Percentiles rank a stretch among this genome's conserved stretches.
Evolutionary conservation across 2,329 filamentous ascomycete species (phyloP).

Genomic region (Clarireedia paspali): DNA sequence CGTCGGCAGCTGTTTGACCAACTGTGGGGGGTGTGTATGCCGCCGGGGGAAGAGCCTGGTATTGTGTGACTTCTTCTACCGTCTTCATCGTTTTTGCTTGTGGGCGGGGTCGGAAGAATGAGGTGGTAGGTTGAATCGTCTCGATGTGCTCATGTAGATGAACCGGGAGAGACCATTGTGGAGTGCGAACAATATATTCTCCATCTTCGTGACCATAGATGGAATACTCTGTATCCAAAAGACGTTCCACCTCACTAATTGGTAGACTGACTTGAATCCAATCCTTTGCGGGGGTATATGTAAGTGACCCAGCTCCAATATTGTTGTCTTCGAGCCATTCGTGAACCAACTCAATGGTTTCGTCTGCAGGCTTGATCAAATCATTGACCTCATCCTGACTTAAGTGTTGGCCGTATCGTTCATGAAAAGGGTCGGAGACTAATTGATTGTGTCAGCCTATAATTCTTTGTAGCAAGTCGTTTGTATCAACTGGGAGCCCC

Average conservation of each 20-base stretch:
- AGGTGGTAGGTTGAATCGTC: slow-evolving; percentile 49
- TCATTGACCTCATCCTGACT: slow-evolving; percentile 42
- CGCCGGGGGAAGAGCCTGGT: not conserved
- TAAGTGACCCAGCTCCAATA: slow-evolving; percentile 30
- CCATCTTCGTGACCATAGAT: slow-evolving; percentile 29
- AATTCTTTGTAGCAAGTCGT: not conserved
- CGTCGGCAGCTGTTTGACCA: slow-evolving; percentile 37
- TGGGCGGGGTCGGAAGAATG: slow-evolving; percentile 40
- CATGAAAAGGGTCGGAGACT: slow-evolving; percentile 46
- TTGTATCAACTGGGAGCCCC: not conserved
- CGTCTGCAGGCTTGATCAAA: slow-evolving; percentile 43
- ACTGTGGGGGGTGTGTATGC: slow-evolving; percentile 4
- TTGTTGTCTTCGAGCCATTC: slow-evolving; percentile 50
- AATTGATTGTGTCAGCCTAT: not conserved
- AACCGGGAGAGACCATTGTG: slow-evolving; percentile 33
- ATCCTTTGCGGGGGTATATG: slow-evolving; percentile 46
- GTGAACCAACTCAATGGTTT: slow-evolving; percentile 44
- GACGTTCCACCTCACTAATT: slow-evolving; percentile 37
- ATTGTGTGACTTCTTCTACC: not conserved
- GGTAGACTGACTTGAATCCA: slow-evolving; percentile 42
- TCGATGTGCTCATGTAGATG: slow-evolving; percentile 37
- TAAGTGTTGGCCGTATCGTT: slow-evolving; percentile 48
- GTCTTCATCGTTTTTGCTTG: slow-evolving; percentile 27
- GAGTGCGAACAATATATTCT: slow-evolving; percentile 17
- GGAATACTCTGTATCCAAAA: slow-evolving; percentile 32